Base-by-base conservation (phyloP, 495 filamentous ascomycete species). In the Lasiosphaeris hirsuta region DNA sequence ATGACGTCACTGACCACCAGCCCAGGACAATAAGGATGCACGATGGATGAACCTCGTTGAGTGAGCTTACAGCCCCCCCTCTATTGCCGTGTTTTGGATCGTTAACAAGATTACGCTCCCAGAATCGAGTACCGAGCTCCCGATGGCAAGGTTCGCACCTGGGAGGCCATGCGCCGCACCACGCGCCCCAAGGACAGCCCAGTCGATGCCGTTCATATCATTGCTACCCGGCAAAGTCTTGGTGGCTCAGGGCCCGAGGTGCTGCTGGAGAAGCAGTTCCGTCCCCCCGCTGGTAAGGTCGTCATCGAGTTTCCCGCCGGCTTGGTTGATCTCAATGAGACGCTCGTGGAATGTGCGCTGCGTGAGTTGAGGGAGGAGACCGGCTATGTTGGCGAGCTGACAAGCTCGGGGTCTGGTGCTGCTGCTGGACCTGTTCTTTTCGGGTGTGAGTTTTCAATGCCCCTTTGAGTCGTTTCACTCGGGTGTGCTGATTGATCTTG, bases 241-340 rank as follows among this genome's bases (percentile, higher is more conserved):
- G 8, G 30, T 14, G 45, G 15, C 9, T 6, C 47, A 74, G 85
- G 85, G 9, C 86, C 88, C 0, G 85, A 93, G 62, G 77, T 96
- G 18, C 73, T 97, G 18, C 80, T 96, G 15, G 88, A 94, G 62
- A 92, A 91, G 65, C 92, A 97, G 66, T 97, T 86, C 67, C 83
- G 92, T 7, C 92, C 92, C 0, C 92, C 92, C 0, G 75, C 95
- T 40, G 83, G 89, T 61, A 88, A 87, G 59, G 75, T 89, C 23
- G 81, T 83, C 17, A 79, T 92, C 48, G 89, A 92, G 67, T 81
- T 90, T 8, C 89, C 89, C 0, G 88, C 89, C 0, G 89, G 89
- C 0, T 68, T 92, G 8, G 83, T 91, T 15, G 88, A 92, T 67
- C 82, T 79, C 10, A 79, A 77, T n/a, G 89, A 91, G 66, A 84